These are phyloP conservation scores for Anisogramma anomala DNA, from an alignment of 2,329 filamentous ascomycete genomes.

Conservation along the genomic window DNA sequence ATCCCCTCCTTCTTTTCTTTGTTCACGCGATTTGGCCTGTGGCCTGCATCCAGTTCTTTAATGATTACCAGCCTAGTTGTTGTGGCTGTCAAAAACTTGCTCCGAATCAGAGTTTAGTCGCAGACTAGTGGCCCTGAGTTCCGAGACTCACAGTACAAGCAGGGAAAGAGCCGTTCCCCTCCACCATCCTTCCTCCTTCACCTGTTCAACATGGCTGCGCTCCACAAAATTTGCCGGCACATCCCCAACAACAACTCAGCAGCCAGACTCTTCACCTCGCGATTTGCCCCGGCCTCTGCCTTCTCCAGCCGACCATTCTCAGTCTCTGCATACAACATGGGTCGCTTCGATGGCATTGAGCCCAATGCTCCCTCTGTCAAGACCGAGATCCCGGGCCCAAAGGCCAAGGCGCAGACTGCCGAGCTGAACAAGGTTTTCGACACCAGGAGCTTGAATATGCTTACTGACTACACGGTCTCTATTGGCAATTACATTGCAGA, in stretches of 20 bases:
- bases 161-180: background rate
- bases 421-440: conserved; percentile 73
- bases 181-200: background rate
- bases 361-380: conserved; percentile 41
- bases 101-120: background rate
- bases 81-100: conserved; percentile 2
- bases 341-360: conserved; percentile 26
- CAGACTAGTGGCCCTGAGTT: background rate
- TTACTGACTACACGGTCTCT: conserved; percentile 63
- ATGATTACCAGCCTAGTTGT: conserved; percentile 9
- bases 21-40: conserved; percentile 8
- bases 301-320: conserved; percentile 18
- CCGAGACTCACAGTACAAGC: conserved; percentile 6
- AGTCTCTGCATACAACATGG: conserved; percentile 15
- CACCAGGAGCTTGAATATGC: conserved; percentile 74
- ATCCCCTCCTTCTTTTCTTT: background rate
- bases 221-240: conserved; percentile 11
- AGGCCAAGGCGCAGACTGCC: conserved; percentile 55
- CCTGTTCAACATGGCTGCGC: conserved; percentile 12
- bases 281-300: conserved; percentile 8
- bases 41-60: conserved; percentile 12
- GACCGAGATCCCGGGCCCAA: conserved; percentile 62
- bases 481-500: conserved; percentile 72
- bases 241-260: conserved; percentile 6
- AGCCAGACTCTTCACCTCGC: conserved; percentile 10